Evolutionary conservation across 129 eudicot species (phyloP), one percentile per base, ranked within the genome.

Genomic region (carrot (Daucus carota)): DNA sequence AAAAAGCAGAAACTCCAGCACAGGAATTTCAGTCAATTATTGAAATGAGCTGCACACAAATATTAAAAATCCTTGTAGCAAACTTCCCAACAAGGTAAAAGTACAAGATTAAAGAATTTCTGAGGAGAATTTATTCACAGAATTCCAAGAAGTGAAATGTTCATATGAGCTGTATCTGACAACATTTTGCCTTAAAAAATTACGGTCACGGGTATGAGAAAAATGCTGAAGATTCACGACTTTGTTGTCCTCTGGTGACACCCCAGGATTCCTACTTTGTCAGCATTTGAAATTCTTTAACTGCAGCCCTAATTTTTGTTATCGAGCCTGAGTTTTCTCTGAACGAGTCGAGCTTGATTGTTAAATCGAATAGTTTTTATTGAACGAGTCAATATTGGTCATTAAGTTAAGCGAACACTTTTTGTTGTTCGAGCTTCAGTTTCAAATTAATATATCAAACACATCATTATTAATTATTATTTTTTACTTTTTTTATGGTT

Each of bases 131-230:
- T 60, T 29, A 11, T 13, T 8, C 18, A 62, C 70, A n/a, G 10
- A 63, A 31, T 63, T 63, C 16, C 22, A 29, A 63, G 38, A 29
- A 63, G 22, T 63, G 70, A 11, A 63, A 31, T 63, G 38, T 63
- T 63, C 70, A 63, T 63, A 63, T 63, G 70, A 63, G 70, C 70
- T 63, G 70, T 63, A 29, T 63, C 70, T 63, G 70, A 63, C 38
- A 29, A 63, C 34, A 63, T 63, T 14, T 38, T 29, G 70, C 22
- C 70, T 57, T 63, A 63, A 14, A 63, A 12, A 9, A 63, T 63
- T 29, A 20, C 2, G 0, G 34, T 63, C 70, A 63, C 70, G 70
- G 40, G 40, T 13, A 63, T 63, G 10, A 26, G 6, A 26, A 29
- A 60, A 22, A 4, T 52, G 62, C 10, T 8, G 29, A 52, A 52